phyloP scores from a whole-genome alignment of 164 flowering plant genomes.

The Annona squamosa region DNA sequence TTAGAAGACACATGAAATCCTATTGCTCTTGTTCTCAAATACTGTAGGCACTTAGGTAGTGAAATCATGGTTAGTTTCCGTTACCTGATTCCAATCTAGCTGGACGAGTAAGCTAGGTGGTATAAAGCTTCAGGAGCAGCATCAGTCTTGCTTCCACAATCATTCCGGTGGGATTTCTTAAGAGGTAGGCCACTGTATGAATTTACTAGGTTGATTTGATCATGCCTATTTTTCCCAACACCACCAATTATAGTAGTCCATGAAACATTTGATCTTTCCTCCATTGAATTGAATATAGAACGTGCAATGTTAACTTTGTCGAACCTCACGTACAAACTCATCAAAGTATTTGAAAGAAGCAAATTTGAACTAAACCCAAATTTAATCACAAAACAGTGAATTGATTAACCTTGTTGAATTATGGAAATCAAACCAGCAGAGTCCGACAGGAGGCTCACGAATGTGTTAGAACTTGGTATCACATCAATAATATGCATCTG shows the following conservation, averaged over 20 bases:
- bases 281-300: slow-evolving; percentile 22
- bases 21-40: no score
- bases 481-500: slow-evolving; percentile 23
- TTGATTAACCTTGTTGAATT: slow-evolving; percentile 16
- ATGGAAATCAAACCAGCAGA: slow-evolving; percentile 13
- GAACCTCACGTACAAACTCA: slow-evolving; percentile 24
- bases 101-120: no score
- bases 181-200: no score
- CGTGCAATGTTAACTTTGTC: slow-evolving; percentile 18
- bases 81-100: no score
- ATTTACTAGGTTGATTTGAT: no score
- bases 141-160: no score
- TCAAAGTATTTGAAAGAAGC: slow-evolving; percentile 26
- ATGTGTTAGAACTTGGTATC: slow-evolving; percentile 19
- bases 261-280: slow-evolving; percentile 24
- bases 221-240: no score
- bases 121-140: no score
- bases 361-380: slow-evolving; percentile 19
- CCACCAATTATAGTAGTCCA: slow-evolving; percentile 31
- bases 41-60: no score
- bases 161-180: no score
- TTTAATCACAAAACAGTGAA: slow-evolving; percentile 27
- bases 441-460: slow-evolving; percentile 22
- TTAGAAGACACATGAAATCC: no score
- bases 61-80: no score